Evolutionary conservation across 768 basidiomycete species (phyloP).

Genomic region (Lentinus brumalis): DNA sequence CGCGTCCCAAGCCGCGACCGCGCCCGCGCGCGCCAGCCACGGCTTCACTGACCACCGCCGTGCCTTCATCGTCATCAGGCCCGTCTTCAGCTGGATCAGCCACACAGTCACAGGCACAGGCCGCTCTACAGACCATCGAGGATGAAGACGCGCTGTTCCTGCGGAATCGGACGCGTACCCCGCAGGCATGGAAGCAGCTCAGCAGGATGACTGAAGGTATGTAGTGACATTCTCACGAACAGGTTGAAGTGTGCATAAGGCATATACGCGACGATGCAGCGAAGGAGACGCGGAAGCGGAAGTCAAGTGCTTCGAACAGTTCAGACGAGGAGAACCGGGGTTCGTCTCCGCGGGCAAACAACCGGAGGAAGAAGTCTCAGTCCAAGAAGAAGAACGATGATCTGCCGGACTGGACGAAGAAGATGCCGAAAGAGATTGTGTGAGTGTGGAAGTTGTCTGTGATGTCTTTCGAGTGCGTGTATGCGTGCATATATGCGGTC

Average conservation of each 20-base stretch:
- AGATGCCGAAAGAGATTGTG: slow-evolving; percentile 9
- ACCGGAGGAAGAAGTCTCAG: slow-evolving; percentile 9
- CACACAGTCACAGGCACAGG: slow-evolving; percentile 2
- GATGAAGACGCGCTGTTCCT: slow-evolving; percentile 75
- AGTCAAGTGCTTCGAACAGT: slow-evolving; percentile 5
- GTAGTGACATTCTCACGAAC: slow-evolving; percentile 10
- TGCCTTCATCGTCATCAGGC: slow-evolving; percentile 16
- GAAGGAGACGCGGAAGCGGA: slow-evolving; percentile 11
- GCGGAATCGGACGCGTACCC: slow-evolving; percentile 59
- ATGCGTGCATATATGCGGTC: neutral
- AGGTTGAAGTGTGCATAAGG: neutral
- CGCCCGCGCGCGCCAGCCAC: slow-evolving; percentile 37
- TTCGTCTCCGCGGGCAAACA: slow-evolving; percentile 10
- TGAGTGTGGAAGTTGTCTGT: neutral
- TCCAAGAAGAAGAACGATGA: neutral
- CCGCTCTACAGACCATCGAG: slow-evolving; percentile 27
- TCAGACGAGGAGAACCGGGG: slow-evolving; percentile 12
- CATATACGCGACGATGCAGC: slow-evolving; percentile 5
- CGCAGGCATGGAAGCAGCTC: slow-evolving; percentile 60
- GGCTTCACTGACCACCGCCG: slow-evolving; percentile 1
- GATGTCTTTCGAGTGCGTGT: neutral
- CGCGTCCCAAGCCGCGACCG: slow-evolving; percentile 36
- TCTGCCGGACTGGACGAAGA: slow-evolving; percentile 22
- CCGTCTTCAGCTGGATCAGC: slow-evolving; percentile 16
- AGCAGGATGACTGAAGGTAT: slow-evolving; percentile 59